These are phyloP conservation scores for Diaporthe citrichinensis DNA, from an alignment of 2,329 filamentous ascomycete species.

Conservation along the genomic window DNA sequence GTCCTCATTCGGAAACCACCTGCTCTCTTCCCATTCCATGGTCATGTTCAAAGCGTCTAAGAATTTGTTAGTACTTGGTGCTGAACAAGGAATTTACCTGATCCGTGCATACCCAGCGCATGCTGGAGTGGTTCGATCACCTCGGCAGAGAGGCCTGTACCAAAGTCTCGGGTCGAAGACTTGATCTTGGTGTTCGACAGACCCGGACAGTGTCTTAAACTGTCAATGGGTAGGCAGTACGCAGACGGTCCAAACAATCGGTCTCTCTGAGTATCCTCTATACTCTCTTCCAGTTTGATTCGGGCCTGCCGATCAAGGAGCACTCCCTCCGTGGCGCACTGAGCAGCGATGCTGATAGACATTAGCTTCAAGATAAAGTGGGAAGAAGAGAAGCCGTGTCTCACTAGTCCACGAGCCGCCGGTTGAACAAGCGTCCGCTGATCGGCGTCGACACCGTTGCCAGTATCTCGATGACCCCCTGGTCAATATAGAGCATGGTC, in stretches of 20 bases:
- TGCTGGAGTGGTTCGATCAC: background rate
- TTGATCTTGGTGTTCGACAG: background rate
- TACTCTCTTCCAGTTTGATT: background rate
- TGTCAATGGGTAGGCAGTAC: background rate
- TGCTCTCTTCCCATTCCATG: background rate
- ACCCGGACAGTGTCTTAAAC: background rate
- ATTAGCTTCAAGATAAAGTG: background rate
- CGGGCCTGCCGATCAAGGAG: background rate
- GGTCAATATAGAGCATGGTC: background rate
- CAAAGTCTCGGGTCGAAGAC: background rate
- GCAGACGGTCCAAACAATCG: background rate
- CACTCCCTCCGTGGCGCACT: background rate
- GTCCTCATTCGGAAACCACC: background rate
- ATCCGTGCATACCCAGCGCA: background rate
- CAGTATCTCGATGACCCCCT: background rate
- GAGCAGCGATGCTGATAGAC: background rate
- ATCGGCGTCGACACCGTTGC: background rate
- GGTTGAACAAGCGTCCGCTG: background rate
- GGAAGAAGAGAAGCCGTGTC: background rate
- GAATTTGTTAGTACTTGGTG: background rate
- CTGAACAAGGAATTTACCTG: too few species aligned
- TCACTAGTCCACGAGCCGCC: conserved; percentile 1
- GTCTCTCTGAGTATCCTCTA: background rate
- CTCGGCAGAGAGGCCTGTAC: background rate
- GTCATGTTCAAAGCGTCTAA: background rate